Evolutionary conservation across 768 basidiomycete species (phyloP), one percentile per base, ranked within the genome.

Genomic region (Tricholoma terreum): DNA sequence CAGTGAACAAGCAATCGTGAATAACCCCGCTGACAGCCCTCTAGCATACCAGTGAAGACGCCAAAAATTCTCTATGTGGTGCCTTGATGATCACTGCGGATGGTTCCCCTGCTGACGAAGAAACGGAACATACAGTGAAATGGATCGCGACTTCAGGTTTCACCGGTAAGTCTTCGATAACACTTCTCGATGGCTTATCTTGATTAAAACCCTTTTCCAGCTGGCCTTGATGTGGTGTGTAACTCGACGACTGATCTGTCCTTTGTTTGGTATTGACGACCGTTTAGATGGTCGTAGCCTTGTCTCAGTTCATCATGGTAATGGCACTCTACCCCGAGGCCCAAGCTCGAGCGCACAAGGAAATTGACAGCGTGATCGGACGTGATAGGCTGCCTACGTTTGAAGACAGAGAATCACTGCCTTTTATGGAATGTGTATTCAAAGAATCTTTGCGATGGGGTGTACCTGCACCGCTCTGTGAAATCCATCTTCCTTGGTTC

Each of bases 391-490:
- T 64, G 0, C 63, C 63, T 5, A 50, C 55, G 6, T 64, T 64
- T 33, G 36, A 54, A 17, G 61, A 64, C 52, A 52, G 63, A 46
- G 60, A 58, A 14, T 52, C 35, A 6, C 40, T 64, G 3, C 63
- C 63, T 10, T 64, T 36, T 38, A 56, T 64, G 53, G 63, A 64
- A 45, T 61, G 63, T 50, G 35, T 64, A 22, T 59, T 64, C 46
- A 61, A 61, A 48, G 63, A 64, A 51, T 50, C 56, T 17, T 52
- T 64, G 19, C 58, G 63, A 38, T 64, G 63, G 63, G 55, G 58
- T 27, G 57, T 55, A 12, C 59, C 63, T 15, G 58, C 60, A 24
- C 63, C 63, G 33, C 34, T 63, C 2, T 57, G 63, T 63, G 34
- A 45, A 57, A 21, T 7, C 15, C 24, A 38, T 9, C 36, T 50